A percentile compares a stretch with the other conserved stretches of the same genome.
Evolutionary conservation across 768 basidiomycete species (phyloP).

Genomic region (Kwoniella sp.): DNA sequence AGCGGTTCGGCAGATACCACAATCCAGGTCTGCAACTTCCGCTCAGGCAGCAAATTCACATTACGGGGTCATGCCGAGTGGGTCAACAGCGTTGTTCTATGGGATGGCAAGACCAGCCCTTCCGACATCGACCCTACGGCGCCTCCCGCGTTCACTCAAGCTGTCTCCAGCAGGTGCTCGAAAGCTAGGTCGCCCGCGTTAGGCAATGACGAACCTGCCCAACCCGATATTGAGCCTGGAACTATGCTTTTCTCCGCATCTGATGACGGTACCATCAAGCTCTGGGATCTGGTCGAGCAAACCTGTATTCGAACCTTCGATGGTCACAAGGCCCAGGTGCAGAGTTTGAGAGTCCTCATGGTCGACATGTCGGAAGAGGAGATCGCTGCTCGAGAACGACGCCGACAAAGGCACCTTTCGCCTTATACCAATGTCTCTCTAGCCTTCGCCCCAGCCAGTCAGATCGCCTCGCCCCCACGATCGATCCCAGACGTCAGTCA

Average conservation of each 20-base stretch:
- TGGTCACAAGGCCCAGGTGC: slow-evolving; percentile 92
- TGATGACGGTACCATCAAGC: slow-evolving; percentile 85
- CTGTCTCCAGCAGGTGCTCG: slow-evolving; percentile 7
- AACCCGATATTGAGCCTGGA: slow-evolving; percentile 55
- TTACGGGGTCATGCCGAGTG: slow-evolving; percentile 89
- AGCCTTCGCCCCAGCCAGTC: slow-evolving; percentile 12
- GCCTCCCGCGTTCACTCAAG: slow-evolving; percentile 27
- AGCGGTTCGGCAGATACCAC: slow-evolving; percentile 92
- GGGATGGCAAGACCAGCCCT: slow-evolving; percentile 61
- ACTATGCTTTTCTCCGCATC: slow-evolving; percentile 97
- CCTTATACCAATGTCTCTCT: not conserved
- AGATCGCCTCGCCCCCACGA: slow-evolving; percentile 8
- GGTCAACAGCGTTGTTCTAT: slow-evolving; percentile 91
- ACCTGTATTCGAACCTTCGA: slow-evolving; percentile 76
- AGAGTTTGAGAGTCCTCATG: slow-evolving; percentile 75
- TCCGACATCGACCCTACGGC: slow-evolving; percentile 44
- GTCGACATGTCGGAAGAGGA: slow-evolving; percentile 52
- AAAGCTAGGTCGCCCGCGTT: slow-evolving; percentile 13
- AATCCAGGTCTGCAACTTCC: slow-evolving; percentile 68
- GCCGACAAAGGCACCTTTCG: slow-evolving; percentile 15
- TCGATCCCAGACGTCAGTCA: not conserved
- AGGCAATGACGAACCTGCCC: slow-evolving; percentile 4
- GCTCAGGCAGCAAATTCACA: slow-evolving; percentile 84
- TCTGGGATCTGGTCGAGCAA: slow-evolving; percentile 84
- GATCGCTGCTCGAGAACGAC: slow-evolving; percentile 12